Evolutionary conservation across 441 rosid genomes (phyloP), one percentile per base, ranked within the genome.

Genomic region (Daphne laureola): DNA sequence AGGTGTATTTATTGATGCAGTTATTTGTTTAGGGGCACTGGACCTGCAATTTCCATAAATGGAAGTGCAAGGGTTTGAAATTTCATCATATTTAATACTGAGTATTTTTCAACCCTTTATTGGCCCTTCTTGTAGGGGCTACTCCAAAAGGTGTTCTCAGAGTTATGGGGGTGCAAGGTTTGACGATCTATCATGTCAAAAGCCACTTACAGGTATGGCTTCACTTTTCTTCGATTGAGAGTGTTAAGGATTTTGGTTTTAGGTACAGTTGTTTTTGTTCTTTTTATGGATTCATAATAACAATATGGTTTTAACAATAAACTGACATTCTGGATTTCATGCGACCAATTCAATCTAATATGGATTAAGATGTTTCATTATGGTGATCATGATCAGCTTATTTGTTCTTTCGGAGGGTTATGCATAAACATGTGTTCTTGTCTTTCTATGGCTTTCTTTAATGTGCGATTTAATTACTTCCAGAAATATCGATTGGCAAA

Each of bases 401-500:
- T 21, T 21, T 21, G 25, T 21, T 21, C 25, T 21, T 21, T 21
- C 3, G 25, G 25, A 21, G 25, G 25, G 25, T 31, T 31, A 31
- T 31, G 38, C 11, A 31, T 31, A 31, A 31, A 31, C 38, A 12
- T 64, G 44, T 62, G 51, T 38, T 53, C 36, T 43, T 25, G 44
- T 23, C 49, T 54, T 21, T 21, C 25, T 21, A 21, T 21, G 58
- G 52, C 64, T 57, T 57, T 42, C 38, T 31, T 31, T 31, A 31
- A 31, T 11, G 7, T 51, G 49, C 54, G 62, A 41, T 61, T 54
- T 2, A 67, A 49, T 53, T 70, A 42, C 50, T 27, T 72, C 47
- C 85, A 92, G 97, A 93, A 93, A 84, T 93, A 93, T 68, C 89
- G 97, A 60, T 90, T 93, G 61, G 98, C 98, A 16, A 93, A 93